Conservation (phyloP, 164 flowering plant species). For the Annona cherimola region DNA sequence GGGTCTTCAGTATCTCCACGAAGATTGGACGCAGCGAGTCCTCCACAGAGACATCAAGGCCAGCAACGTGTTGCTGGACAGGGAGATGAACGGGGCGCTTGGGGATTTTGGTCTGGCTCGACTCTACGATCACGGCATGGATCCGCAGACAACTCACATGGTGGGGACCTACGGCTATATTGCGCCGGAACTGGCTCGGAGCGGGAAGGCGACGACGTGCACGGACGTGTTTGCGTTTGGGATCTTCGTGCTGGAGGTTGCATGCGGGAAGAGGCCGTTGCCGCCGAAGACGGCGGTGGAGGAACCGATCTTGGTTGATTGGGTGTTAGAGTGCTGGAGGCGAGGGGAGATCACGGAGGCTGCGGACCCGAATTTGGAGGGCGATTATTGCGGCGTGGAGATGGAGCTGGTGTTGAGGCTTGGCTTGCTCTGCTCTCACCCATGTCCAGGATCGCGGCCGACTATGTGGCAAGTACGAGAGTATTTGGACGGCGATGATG, state of each 20-base stretch:
- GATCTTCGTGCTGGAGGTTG: constrained; percentile 15
- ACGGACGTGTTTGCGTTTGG: no score
- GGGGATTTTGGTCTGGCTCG: constrained; percentile 21
- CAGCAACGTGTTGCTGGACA: no score
- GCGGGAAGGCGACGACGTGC: constrained; percentile 12
- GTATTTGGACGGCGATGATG: constrained; percentile 2
- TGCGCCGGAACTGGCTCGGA: constrained; percentile 14
- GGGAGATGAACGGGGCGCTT: constrained; percentile 6
- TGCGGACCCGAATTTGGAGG: neutral
- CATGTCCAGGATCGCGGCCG: constrained; percentile 3
- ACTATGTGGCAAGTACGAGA: constrained; percentile 8
- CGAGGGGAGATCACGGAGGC: neutral
- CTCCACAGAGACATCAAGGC: no score
- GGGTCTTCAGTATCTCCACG: constrained; percentile 7
- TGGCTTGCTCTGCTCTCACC: constrained; percentile 26
- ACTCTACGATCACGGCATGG: constrained; percentile 18
- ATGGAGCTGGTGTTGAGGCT: constrained; percentile 16
- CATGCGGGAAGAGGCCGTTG: constrained; percentile 1
- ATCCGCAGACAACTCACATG: no score
- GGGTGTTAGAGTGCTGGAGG: neutral
- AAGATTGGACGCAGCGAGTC: constrained; percentile 11
- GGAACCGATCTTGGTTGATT: neutral
- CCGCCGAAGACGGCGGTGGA: neutral
- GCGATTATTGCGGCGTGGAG: constrained; percentile 9
- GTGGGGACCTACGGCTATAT: constrained; percentile 10